Evolutionary conservation across 805 yeast species (phyloP).

Genomic region (Yarrowia deformans): DNA sequence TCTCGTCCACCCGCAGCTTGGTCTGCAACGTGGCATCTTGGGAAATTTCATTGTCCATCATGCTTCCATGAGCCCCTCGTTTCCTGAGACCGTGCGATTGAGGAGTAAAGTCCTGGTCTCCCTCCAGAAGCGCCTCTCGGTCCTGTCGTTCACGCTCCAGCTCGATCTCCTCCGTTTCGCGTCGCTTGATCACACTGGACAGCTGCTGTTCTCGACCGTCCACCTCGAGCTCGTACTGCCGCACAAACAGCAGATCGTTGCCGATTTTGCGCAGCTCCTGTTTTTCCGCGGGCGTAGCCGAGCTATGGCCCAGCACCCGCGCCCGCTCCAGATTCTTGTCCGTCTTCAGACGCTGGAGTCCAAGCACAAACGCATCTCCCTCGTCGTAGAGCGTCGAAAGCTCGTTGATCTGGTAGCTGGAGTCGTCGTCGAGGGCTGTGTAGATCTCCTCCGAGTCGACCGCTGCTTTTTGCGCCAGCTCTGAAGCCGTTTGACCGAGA

Average conservation of each 20-base stretch:
- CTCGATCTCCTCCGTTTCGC: slow-evolving; percentile 6
- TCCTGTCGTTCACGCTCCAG: slow-evolving; percentile 26
- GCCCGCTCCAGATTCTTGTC: slow-evolving; percentile 19
- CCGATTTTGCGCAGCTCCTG: slow-evolving; percentile 24
- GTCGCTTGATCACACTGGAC: background rate
- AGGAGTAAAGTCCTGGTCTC: background rate
- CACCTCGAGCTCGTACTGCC: slow-evolving; percentile 30
- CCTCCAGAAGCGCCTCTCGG: slow-evolving; percentile 30
- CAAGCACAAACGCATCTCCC: slow-evolving; percentile 28
- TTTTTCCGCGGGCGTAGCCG: slow-evolving; percentile 1
- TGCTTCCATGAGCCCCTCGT: background rate
- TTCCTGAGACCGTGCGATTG: slow-evolving; percentile 4
- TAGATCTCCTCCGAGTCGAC: slow-evolving; percentile 21
- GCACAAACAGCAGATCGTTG: slow-evolving; percentile 30
- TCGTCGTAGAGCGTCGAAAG: slow-evolving; percentile 6
- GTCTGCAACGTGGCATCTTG: slow-evolving; percentile 41
- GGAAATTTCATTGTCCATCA: background rate
- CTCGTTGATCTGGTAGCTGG: slow-evolving; percentile 2
- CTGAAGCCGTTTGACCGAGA: slow-evolving; percentile 7
- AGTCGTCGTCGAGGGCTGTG: slow-evolving; percentile 21
- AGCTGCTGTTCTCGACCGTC: slow-evolving; percentile 26
- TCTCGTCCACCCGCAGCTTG: slow-evolving; percentile 47
- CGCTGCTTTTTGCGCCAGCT: slow-evolving; percentile 1
- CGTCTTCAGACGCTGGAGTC: slow-evolving; percentile 10
- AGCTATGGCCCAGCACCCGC: slow-evolving; percentile 3